Conservation (phyloP, 2,329 filamentous ascomycete genomes). For the Plectosphaerella cucumerina region DNA sequence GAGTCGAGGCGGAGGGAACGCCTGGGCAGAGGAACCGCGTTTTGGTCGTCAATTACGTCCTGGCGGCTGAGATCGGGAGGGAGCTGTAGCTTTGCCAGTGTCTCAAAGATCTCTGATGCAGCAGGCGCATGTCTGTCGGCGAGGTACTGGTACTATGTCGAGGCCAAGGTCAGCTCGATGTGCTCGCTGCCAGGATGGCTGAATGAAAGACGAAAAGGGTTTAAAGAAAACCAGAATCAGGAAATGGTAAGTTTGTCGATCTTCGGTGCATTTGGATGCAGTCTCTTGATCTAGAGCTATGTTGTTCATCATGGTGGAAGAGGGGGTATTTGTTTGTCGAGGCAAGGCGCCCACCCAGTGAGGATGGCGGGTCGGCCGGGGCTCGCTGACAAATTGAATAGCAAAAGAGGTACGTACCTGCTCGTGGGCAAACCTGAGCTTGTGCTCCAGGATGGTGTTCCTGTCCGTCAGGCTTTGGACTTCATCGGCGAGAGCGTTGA, state of each 20-base stretch:
- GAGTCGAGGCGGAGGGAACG: conserved; percentile 36
- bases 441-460: conserved; percentile 63
- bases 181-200: conserved; percentile 1
- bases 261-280: conserved; percentile 46
- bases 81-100: conserved; percentile 61
- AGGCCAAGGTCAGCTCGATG: conserved; percentile 11
- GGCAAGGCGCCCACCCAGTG: neutral
- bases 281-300: conserved; percentile 86
- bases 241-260: conserved; percentile 50
- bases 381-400: conserved; percentile 9
- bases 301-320: conserved; percentile 35
- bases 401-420: conserved; percentile 46
- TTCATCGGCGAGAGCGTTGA: conserved; percentile 61
- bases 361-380: conserved; percentile 4
- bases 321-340: neutral
- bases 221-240: conserved; percentile 25
- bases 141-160: conserved; percentile 54
- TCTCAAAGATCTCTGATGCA: conserved; percentile 62
- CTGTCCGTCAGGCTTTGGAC: conserved; percentile 60
- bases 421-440: conserved; percentile 62
- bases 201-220: conserved; percentile 8
- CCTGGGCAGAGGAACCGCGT: conserved; percentile 49
- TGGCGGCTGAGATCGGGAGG: conserved; percentile 44
- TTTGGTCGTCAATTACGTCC: conserved; percentile 24
- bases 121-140: conserved; percentile 66